phyloP scores from a whole-genome alignment of 768 basidiomycete genomes.

The Dendrothele bispora region DNA sequence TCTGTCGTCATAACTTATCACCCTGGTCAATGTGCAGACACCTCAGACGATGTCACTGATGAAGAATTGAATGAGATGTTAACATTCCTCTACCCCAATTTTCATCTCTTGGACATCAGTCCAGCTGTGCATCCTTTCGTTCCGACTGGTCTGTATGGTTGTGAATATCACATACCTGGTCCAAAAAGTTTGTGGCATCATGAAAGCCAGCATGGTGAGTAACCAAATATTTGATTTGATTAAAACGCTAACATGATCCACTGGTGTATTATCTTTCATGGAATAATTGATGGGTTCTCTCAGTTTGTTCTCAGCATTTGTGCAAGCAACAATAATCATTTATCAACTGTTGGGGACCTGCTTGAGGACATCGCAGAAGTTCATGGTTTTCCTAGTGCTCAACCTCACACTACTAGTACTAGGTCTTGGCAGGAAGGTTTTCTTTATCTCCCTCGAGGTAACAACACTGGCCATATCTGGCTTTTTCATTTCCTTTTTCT shows the following conservation, averaged over 20 bases:
- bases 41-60: too few species aligned
- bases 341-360: slow-evolving; percentile 23
- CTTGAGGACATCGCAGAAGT: slow-evolving; percentile 10
- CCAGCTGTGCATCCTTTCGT: too few species aligned
- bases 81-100: too few species aligned
- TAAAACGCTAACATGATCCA: slow-evolving; percentile 19
- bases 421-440: slow-evolving; percentile 11
- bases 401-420: slow-evolving; percentile 4
- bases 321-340: slow-evolving; percentile 28
- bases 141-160: too few species aligned
- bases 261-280: slow-evolving; percentile 28
- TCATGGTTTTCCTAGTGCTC: slow-evolving; percentile 20
- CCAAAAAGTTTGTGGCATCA: slow-evolving; percentile 26
- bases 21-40: too few species aligned
- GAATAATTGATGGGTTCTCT: slow-evolving; percentile 30
- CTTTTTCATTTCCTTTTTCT: slow-evolving; percentile 27
- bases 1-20: too few species aligned
- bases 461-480: slow-evolving; percentile 25
- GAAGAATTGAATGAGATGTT: too few species aligned
- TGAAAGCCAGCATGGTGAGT: slow-evolving; percentile 29
- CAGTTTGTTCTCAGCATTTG: slow-evolving; percentile 19
- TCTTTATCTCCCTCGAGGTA: slow-evolving; percentile 20
- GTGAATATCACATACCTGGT: slow-evolving; percentile 27
- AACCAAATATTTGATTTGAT: not conserved
- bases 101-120: too few species aligned